Conservation (phyloP, 2,329 filamentous ascomycete genomes). For the Dactylellina drechsleri region DNA sequence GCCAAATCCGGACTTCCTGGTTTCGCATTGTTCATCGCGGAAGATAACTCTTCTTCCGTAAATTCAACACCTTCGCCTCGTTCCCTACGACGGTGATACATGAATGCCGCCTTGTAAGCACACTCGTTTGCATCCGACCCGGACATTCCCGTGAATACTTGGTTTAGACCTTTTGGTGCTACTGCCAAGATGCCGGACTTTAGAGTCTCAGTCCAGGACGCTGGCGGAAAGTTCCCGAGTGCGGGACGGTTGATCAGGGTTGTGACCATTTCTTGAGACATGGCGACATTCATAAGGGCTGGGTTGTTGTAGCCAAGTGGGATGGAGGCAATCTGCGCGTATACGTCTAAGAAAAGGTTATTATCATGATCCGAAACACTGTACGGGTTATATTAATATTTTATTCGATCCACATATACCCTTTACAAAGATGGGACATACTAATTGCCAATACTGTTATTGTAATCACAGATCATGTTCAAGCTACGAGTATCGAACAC, state of each 20-base stretch:
- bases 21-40: slow-evolving; percentile 81
- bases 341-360: slow-evolving; percentile 64
- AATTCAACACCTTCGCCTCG: slow-evolving; percentile 82
- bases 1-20: slow-evolving; percentile 82
- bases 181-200: slow-evolving; percentile 82
- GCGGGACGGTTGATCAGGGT: slow-evolving; percentile 89
- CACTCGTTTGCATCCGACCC: slow-evolving; percentile 94
- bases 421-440: slow-evolving; percentile 14
- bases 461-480: slow-evolving; percentile 68
- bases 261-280: slow-evolving; percentile 79
- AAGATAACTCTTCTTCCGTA: slow-evolving; percentile 77
- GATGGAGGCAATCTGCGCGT: slow-evolving; percentile 92
- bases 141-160: slow-evolving; percentile 89
- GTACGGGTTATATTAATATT: slow-evolving; percentile 8
- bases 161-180: slow-evolving; percentile 82
- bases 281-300: slow-evolving; percentile 74
- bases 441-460: slow-evolving; percentile 68
- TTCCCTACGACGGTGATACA: slow-evolving; percentile 84
- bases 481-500: slow-evolving; percentile 68
- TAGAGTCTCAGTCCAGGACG: slow-evolving; percentile 83
- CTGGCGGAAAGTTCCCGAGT: slow-evolving; percentile 87
- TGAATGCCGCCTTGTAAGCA: slow-evolving; percentile 94
- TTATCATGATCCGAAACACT: slow-evolving; percentile 52
- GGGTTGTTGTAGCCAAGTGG: slow-evolving; percentile 94
- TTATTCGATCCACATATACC: no score